Evolutionary conservation across 345 rosid species (phyloP), one percentile per base, ranked within the genome.

Genomic region (Salix exigua): DNA sequence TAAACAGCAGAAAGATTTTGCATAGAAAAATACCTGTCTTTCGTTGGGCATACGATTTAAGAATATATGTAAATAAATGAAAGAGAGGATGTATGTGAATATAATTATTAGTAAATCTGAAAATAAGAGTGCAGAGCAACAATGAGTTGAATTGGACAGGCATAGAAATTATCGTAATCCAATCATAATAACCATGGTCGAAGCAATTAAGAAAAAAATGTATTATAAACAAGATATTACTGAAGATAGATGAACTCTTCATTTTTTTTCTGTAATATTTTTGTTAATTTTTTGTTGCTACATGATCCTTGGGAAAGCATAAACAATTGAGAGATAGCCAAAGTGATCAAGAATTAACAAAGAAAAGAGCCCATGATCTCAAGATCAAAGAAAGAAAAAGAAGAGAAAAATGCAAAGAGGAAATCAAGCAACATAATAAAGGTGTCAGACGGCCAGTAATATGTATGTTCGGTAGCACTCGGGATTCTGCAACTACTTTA

Each of bases 401-500:
- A 62, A 37, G 61, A 37, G 65, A 74, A 31, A 68, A 62, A 68
- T 35, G 23, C 42, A 26, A 21, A 71, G 72, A 72, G 72, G 60
- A 25, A 81, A 58, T 58, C 62, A 58, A 58, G 14, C 62, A 58
- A 62, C 67, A 77, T 42, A 77, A 75, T 28, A 74, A 75, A 76
- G 63, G 42, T 10, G 66, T 73, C 72, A 75, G 76, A 61, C 30
- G 18, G 62, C 75, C 73, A 75, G 75, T 82, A 75, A 68, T 73
- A 72, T 21, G 53, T 73, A 72, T 21, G 53, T 72, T 51, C 48
- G n/a, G 64, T 69, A 77, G 73, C 71, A 71, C 66, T 70, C 23
- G 30, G 71, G 37, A 64, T 75, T 46, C 62, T 69, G 63, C 70
- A 70, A 67, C 85, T 85, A 84, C 58, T 82, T 89, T 81, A 82